Percentiles rank a stretch among this genome's conserved stretches.
Evolutionary conservation across 805 yeast species (phyloP).

Genomic region (Barnettozyma californica): DNA sequence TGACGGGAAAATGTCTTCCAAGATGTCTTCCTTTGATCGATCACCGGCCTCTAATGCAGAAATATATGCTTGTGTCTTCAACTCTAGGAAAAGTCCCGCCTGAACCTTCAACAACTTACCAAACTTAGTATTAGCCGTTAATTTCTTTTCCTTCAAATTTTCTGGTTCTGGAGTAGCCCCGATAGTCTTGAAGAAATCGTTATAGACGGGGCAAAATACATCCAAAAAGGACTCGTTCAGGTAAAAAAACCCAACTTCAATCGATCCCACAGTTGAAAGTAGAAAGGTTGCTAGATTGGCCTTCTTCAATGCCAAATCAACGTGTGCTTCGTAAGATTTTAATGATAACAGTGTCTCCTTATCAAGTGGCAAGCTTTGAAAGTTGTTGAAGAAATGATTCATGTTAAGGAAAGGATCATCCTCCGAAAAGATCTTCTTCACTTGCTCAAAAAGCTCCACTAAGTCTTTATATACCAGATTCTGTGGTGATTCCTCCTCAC

Average conservation of each 20-base stretch:
- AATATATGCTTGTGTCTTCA: slow-evolving; percentile 93
- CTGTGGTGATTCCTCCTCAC: slow-evolving; percentile 58
- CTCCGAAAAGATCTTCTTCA: slow-evolving; percentile 60
- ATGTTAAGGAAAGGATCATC: slow-evolving; percentile 71
- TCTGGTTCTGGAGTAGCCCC: background rate
- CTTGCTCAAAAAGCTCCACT: slow-evolving; percentile 72
- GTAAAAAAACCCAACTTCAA: slow-evolving; percentile 82
- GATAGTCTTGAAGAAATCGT: slow-evolving; percentile 14
- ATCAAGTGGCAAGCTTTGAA: slow-evolving; percentile 4
- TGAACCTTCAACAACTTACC: slow-evolving; percentile 74
- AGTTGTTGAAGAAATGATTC: slow-evolving; percentile 39
- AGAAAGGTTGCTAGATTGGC: slow-evolving; percentile 85
- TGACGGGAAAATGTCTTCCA: slow-evolving; percentile 72
- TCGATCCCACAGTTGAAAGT: slow-evolving; percentile 78
- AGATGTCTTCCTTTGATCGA: slow-evolving; percentile 56
- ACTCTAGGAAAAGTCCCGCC: slow-evolving; percentile 72
- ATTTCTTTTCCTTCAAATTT: background rate
- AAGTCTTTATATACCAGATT: slow-evolving; percentile 59
- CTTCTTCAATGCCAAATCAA: slow-evolving; percentile 55
- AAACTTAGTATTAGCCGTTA: slow-evolving; percentile 37
- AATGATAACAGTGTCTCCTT: slow-evolving; percentile 7
- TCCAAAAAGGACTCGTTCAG: slow-evolving; percentile 81
- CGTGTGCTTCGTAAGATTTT: slow-evolving; percentile 17
- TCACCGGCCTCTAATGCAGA: slow-evolving; percentile 70
- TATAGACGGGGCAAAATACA: slow-evolving; percentile 65